Base-by-base conservation (phyloP, 2,329 filamentous ascomycete genomes). In the Neofusicoccum sp. region DNA sequence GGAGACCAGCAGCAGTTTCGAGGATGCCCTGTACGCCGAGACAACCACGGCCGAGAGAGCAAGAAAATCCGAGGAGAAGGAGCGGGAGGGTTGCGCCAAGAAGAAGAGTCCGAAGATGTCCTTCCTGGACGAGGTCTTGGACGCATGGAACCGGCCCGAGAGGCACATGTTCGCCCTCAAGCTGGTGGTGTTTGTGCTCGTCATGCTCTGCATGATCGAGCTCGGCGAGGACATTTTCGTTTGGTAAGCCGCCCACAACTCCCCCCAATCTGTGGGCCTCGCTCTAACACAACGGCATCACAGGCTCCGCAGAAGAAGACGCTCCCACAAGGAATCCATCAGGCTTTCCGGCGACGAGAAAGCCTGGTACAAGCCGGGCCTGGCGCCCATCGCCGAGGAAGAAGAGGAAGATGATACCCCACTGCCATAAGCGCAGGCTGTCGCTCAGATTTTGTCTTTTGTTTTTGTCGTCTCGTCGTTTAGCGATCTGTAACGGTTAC, bases 351-450 rank as follows among this genome's bases (percentile, higher is more conserved):
- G 36, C 36, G 57, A 41, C 26, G 57, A 60, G 20, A 60, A 60
- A 24, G 45, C 57, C 6, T 51, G 28, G 57, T 51, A 43, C 45
- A 60, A n/a, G 14, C 44, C 57, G 45, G 57, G n/a, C 34, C 57
- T 60, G 36, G 57, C 41, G 45, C 26, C 57, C 36, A 60, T 60
- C 20, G 36, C 47, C 16, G 57, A 60, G 38, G 41, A 38, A 14
- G 51, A 56, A 56, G 57, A 60, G 44, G 57, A 60, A 20, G 57
- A 60, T 60, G 45, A 60, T 60, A 60, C 57, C 57, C 57, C 45
- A 51, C 57, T 60, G 57, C 57, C 44, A 41, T 60, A 26, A 60
- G 57, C 14, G 45, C 57, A 60, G 57, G 57, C 44, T 51, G 26
- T 60, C 57, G 45, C 56, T 58, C 43, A 56, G n/a, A 56, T 43